Base-by-base conservation (phyloP, 768 basidiomycete genomes). In the Russula sp. region DNA sequence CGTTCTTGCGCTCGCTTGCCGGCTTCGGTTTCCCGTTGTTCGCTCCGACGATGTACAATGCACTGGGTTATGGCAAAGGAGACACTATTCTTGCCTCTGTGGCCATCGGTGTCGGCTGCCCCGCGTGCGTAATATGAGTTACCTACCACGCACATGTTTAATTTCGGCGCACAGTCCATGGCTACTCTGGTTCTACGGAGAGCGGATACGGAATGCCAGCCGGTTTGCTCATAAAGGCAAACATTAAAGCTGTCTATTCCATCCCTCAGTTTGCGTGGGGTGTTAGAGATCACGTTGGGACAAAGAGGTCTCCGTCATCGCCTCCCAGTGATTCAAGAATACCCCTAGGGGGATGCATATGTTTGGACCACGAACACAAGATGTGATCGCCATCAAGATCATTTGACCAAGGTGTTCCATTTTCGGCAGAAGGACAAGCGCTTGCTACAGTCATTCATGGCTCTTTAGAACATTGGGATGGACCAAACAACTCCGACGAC, bases 11-110 rank as follows among this genome's bases (percentile, higher is more conserved):
- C 31, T 83, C 85, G 0, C 59, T 89, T 0, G 82, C 83, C 1
- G 89, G 89, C 0, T 91, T 89, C 57, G 84, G 80, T 1, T 90
- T 92, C 70, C 90, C 89, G 2, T 74, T 91, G n/a, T 91, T 91
- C 67, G 87, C 84, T 3, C 84, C 86, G 20, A 75, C 80, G 42
- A 87, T 91, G 83, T 90, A 82, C 72, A 71, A 75, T 1, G 74
- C 76, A 14, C 75, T 91, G 0, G 89, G 88, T 4, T 87, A 85
- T 60, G 89, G 88, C 0, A 86, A 84, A 63, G 87, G 86, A 8
- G 73, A 84, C 65, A 86, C 88, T 0, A 76, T 91, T 3, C 77
- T 91, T 6, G 88, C 88, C 0, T 78, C 70, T 9, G 66, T 80
- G 1, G 77, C 85, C 2, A 82, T 90, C 57, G 78, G 71, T 1